Percentiles rank a stretch among this genome's conserved stretches.
These are phyloP conservation scores for Tripterygium wilfordii DNA, from an alignment of 177 flowering plant species.

Conservation along the genomic window DNA sequence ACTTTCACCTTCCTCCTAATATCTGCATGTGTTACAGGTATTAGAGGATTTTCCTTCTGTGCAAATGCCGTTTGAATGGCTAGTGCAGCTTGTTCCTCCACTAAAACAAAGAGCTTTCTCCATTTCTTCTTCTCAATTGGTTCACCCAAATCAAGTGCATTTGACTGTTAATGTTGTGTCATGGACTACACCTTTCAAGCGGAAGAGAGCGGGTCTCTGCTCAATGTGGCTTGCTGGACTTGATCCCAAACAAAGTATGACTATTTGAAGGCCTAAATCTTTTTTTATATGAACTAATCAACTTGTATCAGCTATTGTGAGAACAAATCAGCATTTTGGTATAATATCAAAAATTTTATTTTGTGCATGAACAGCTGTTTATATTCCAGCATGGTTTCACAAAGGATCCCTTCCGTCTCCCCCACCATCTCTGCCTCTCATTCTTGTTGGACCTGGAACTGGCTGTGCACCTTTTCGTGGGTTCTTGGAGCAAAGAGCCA, in stretches of 20 bases:
- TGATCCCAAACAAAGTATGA: conserved; percentile 59
- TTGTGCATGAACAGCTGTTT: conserved; percentile 35
- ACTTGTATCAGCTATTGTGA: background rate
- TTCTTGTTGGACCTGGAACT: conserved; percentile 94
- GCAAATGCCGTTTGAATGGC: conserved; percentile 95
- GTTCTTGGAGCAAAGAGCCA: conserved; percentile 78
- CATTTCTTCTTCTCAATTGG: conserved; percentile 77
- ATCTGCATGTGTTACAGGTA: conserved; percentile 35
- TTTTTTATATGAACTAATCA: no score
- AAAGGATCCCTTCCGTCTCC: conserved; percentile 85
- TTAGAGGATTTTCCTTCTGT: conserved; percentile 93
- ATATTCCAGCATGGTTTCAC: conserved; percentile 83
- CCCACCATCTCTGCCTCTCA: conserved; percentile 69
- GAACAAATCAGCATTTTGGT: background rate
- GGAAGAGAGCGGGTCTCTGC: conserved; percentile 78
- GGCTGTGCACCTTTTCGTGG: conserved; percentile 98
- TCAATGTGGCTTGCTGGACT: conserved; percentile 85
- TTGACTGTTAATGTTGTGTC: conserved; percentile 75
- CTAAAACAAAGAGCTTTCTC: conserved; percentile 85
- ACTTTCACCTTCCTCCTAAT: background rate
- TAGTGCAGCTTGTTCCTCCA: conserved; percentile 92
- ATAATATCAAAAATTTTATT: background rate
- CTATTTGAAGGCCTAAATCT: no score
- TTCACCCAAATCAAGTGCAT: conserved; percentile 85
- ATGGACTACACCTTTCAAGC: conserved; percentile 88